Conservation (phyloP, 2,329 filamentous ascomycete species). For the Pseudogymnoascus sp. region DNA sequence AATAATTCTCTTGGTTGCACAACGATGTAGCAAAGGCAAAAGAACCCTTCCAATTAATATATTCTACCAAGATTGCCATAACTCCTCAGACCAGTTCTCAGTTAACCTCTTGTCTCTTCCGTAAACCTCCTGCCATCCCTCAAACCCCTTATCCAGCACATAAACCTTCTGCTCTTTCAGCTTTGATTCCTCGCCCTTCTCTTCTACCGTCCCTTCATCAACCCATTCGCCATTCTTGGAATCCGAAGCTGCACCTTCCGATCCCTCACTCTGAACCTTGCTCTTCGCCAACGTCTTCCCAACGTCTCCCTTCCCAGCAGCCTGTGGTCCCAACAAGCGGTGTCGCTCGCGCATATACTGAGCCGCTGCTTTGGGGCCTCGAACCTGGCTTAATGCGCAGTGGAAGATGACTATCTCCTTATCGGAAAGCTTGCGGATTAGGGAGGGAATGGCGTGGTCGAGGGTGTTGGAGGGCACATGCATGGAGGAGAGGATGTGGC, state of each 20-base stretch:
- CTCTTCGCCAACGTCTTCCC: conserved; percentile 19
- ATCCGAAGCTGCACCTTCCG: conserved; percentile 29
- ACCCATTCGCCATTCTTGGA: conserved; percentile 26
- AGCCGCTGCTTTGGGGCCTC: conserved; percentile 78
- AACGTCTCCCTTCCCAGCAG: conserved; percentile 15
- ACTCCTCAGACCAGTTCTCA: conserved; percentile 73
- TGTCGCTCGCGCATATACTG: conserved; percentile 68
- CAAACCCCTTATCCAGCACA: conserved; percentile 78
- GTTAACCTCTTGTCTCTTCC: conserved; percentile 75
- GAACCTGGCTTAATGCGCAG: conserved; percentile 84
- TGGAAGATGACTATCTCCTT: conserved; percentile 89
- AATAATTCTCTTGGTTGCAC: not conserved
- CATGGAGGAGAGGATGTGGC: conserved; percentile 71
- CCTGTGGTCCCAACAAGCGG: conserved; percentile 31
- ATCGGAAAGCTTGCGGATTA: conserved; percentile 69
- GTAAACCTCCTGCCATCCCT: conserved; percentile 79
- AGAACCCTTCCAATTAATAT: not conserved
- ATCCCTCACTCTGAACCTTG: conserved; percentile 19
- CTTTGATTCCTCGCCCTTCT: conserved; percentile 20
- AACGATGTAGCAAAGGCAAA: not conserved
- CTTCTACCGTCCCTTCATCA: conserved; percentile 19
- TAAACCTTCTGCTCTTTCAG: conserved; percentile 60
- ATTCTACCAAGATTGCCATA: conserved; percentile 53
- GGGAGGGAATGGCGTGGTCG: conserved; percentile 69
- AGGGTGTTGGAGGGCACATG: conserved; percentile 70